A percentile compares a stretch with the other conserved stretches of the same genome.
phyloP scores from a whole-genome alignment of 441 rosid genomes.

The Euphorbia corollata region DNA sequence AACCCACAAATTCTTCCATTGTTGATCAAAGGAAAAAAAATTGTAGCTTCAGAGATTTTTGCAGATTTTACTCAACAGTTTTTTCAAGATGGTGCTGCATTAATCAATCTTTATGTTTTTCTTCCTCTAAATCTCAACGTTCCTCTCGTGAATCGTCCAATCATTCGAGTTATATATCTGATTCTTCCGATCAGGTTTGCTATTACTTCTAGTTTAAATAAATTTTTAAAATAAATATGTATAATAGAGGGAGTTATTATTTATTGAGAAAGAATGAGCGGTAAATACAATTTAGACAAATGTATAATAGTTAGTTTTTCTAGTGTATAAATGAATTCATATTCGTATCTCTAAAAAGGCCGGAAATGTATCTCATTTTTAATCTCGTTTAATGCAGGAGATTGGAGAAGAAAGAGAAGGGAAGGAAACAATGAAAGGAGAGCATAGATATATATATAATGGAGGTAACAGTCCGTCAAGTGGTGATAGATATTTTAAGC shows the following conservation, averaged over 20 bases:
- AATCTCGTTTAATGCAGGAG: constrained; percentile 13
- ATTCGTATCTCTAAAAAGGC: too few relatives aligned
- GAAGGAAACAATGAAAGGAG: constrained; percentile 31
- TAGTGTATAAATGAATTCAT: too few relatives aligned
- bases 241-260: too few relatives aligned
- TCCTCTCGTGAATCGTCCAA: not conserved
- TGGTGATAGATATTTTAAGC: constrained; percentile 20
- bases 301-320: too few relatives aligned
- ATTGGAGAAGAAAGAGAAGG: constrained; percentile 19
- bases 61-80: constrained; percentile 27
- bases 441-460: constrained; percentile 19
- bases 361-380: too few relatives aligned
- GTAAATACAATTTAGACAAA: too few relatives aligned
- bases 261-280: too few relatives aligned
- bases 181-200: constrained; percentile 13
- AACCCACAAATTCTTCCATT: constrained; percentile 26
- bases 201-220: not conserved
- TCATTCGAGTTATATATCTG: not conserved
- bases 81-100: constrained; percentile 25
- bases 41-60: constrained; percentile 27
- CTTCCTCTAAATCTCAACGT: not conserved
- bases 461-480: constrained; percentile 1
- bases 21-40: constrained; percentile 23
- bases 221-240: not conserved
- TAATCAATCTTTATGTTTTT: constrained; percentile 16